These are phyloP conservation scores for Phaeosphaeria sp. DNA, from an alignment of 2,329 filamentous ascomycete genomes.

Conservation along the genomic window DNA sequence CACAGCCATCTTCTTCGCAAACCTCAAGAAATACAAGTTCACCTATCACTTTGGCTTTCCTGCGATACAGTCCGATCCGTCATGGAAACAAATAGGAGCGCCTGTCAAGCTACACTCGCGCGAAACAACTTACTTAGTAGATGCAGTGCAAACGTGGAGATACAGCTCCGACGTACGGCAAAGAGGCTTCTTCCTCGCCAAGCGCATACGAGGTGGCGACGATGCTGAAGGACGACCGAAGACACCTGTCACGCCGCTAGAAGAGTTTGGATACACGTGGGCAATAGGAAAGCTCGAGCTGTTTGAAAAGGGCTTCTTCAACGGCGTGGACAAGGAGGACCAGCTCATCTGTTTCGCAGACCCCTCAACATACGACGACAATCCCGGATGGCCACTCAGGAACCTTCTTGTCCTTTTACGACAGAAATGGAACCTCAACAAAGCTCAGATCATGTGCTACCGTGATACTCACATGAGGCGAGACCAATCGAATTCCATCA, in stretches of 20 bases:
- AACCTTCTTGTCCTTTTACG: slow-evolving; percentile 87
- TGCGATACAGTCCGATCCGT: slow-evolving; percentile 85
- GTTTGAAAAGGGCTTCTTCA: slow-evolving; percentile 90
- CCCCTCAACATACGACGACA: slow-evolving; percentile 85
- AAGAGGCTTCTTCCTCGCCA: slow-evolving; percentile 95
- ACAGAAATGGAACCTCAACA: slow-evolving; percentile 77
- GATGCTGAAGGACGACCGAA: slow-evolving; percentile 45
- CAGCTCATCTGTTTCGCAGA: slow-evolving; percentile 88
- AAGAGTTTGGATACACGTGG: slow-evolving; percentile 75
- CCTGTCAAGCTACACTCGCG: slow-evolving; percentile 61
- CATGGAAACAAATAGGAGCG: slow-evolving; percentile 67
- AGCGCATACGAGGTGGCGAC: slow-evolving; percentile 63
- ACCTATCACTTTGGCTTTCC: slow-evolving; percentile 99
- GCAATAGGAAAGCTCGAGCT: slow-evolving; percentile 75
- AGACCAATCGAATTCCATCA: slow-evolving; percentile 81
- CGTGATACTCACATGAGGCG: slow-evolving; percentile 79
- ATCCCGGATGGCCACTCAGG: slow-evolving; percentile 90
- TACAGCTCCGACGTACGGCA: slow-evolving; percentile 82
- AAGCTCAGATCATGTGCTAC: slow-evolving; percentile 87
- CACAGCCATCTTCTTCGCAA: slow-evolving; percentile 87
- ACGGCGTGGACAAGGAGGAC: slow-evolving; percentile 72
- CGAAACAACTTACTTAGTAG: slow-evolving; percentile 81
- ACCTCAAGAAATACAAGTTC: slow-evolving; percentile 96
- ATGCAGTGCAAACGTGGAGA: slow-evolving; percentile 85
- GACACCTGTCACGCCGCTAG: slow-evolving; percentile 59